A percentile compares a stretch with the other conserved stretches of the same genome.
phyloP scores from a whole-genome alignment of 208 protist genomes.

The Polymyxa betae region DNA sequence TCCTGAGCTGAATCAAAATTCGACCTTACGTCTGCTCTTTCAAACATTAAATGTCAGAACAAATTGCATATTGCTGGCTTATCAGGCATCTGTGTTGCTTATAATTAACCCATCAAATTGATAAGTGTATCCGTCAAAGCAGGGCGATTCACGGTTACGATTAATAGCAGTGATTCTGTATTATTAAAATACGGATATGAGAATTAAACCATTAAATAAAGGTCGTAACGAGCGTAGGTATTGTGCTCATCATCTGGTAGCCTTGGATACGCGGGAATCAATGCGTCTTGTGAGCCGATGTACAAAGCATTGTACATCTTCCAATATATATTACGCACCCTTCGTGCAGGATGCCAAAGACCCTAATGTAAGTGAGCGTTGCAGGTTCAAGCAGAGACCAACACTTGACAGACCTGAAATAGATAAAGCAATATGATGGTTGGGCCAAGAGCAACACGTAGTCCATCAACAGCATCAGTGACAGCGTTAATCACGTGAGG shows the following conservation, averaged over 20 bases:
- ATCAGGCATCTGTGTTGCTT: no score
- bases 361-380: slow-evolving; percentile 72
- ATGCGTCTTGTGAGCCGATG: slow-evolving; percentile 88
- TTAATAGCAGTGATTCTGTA: no score
- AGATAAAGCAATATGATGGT: slow-evolving; percentile 89
- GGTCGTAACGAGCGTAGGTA: slow-evolving; percentile 31
- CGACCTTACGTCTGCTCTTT: no score
- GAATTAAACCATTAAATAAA: slow-evolving; percentile 19
- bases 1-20: no score
- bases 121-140: no score
- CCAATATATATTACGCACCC: slow-evolving; percentile 97
- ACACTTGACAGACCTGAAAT: slow-evolving; percentile 64
- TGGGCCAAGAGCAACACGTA: slow-evolving; percentile 89
- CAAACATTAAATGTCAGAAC: no score
- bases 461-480: slow-evolving; percentile 95
- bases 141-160: no score
- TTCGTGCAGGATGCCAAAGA: slow-evolving; percentile 96
- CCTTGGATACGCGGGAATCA: slow-evolving; percentile 90
- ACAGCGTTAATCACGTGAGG: slow-evolving; percentile 95
- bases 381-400: background rate
- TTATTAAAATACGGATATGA: background rate
- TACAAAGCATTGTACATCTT: slow-evolving; percentile 99
- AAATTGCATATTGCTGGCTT: no score
- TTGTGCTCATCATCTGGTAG: slow-evolving; percentile 78
- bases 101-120: no score